Percentiles rank a stretch among this genome's conserved stretches.
Evolutionary conservation across 169 alveolate genomes (phyloP).

Genomic region (Cryptosporidium viatorum): DNA sequence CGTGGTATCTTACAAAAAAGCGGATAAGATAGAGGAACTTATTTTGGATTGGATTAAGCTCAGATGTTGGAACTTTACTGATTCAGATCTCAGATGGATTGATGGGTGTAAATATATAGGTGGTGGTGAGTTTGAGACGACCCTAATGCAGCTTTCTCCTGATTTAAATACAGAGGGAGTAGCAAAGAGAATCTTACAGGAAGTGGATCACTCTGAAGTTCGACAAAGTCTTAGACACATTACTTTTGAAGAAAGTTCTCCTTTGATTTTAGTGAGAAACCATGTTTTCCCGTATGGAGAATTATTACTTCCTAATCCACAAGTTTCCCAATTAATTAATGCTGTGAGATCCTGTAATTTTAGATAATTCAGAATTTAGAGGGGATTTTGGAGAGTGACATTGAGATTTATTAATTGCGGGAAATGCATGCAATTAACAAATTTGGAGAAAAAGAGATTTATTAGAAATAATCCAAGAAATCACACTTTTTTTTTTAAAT

Average conservation of each 20-base stretch:
- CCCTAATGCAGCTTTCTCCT: slow-evolving; percentile 56
- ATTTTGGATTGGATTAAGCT: slow-evolving; percentile 70
- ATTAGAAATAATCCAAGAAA: background rate
- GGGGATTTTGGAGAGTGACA: background rate
- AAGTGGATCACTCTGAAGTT: slow-evolving; percentile 70
- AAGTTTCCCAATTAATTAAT: slow-evolving; percentile 21
- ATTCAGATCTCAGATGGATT: slow-evolving; percentile 63
- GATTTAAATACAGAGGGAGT: slow-evolving; percentile 17
- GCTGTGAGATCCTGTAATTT: slow-evolving; percentile 29
- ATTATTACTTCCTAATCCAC: slow-evolving; percentile 47
- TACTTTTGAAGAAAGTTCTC: slow-evolving; percentile 39
- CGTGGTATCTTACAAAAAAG: background rate
- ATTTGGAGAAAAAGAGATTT: background rate
- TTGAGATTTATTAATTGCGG: background rate
- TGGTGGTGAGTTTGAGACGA: slow-evolving; percentile 46
- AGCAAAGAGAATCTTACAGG: slow-evolving; percentile 34
- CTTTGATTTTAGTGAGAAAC: slow-evolving; percentile 38
- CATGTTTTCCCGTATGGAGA: slow-evolving; percentile 57
- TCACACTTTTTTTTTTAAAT: too few species aligned
- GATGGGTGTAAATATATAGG: slow-evolving; percentile 66
- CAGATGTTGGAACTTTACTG: slow-evolving; percentile 69
- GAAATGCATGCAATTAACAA: background rate
- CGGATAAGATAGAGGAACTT: slow-evolving; percentile 31
- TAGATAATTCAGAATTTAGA: background rate
- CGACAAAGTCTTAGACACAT: slow-evolving; percentile 53